Evolutionary conservation across 768 basidiomycete genomes (phyloP), one percentile per base, ranked within the genome.

Genomic region (Rhodotorula babjevae): DNA sequence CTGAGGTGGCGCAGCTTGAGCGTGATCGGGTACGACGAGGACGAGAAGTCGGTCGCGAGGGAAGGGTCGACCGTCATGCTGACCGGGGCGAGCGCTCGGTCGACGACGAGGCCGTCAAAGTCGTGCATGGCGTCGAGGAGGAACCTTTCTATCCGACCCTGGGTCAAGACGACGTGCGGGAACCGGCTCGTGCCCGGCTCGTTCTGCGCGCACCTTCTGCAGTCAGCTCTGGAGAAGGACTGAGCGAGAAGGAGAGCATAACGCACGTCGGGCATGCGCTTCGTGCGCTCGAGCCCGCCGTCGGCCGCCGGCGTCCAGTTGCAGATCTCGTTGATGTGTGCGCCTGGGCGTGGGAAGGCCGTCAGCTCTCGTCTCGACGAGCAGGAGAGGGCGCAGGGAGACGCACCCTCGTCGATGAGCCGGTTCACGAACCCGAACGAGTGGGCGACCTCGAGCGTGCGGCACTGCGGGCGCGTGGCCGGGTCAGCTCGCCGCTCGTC

Each of bases 361-460:
- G 19, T n/a, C 55, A 55, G 62, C 25, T 27, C 27, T 52, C 25
- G 25, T 25, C 19, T n/a, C n/a, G n/a, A 21, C 19, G 4, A 4
- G 50, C 50, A 42, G 1, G 21, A 29, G 21, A 8, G 44, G 9
- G 18, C 27, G n/a, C 18, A 49, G 9, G 18, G 2, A 3, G 14
- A 15, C 40, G 56, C 56, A 36, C 65, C 73, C 44, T 72, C 74
- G 2, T 63, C 53, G 55, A 72, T 59, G 47, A 75, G 55, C 0
- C 67, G 56, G 2, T 71, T 33, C 6, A 58, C 53, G 44, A 75
- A 64, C 19, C 74, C 74, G n/a, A 75, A 67, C 49, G 49, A 27
- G 11, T 71, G 66, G 49, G 71, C 72, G 61, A 75, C 68, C 50
- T 75, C 74, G 61, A 71, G 67, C 7, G 74, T 75, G 15, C 74